Evolutionary conservation across 2,329 filamentous ascomycete genomes (phyloP).

Genomic region (Penicillium concentricum): DNA sequence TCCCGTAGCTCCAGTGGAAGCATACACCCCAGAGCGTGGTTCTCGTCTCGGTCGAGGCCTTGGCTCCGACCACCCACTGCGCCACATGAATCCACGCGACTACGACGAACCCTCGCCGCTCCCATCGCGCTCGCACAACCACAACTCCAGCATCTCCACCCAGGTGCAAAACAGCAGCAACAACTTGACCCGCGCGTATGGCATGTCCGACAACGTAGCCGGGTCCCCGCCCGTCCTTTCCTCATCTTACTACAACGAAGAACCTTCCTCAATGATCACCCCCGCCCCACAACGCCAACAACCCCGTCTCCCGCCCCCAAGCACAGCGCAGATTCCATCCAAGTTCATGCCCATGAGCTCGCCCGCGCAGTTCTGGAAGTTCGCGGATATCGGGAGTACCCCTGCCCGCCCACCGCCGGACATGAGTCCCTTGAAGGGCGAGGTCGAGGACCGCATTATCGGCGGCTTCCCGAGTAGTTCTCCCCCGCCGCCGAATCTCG

Average conservation of each 20-base stretch:
- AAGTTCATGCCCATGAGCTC: conserved; percentile 54
- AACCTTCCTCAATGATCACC: conserved; percentile 48
- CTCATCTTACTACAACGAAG: conserved; percentile 50
- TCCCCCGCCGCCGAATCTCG: conserved; percentile 47
- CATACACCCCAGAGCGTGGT: conserved; percentile 50
- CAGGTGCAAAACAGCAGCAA: conserved; percentile 23
- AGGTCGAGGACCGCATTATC: conserved; percentile 34
- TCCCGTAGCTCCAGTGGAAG: conserved; percentile 43
- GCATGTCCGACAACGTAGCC: conserved; percentile 41
- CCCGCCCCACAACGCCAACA: conserved; percentile 51
- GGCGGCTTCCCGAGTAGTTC: conserved; percentile 48
- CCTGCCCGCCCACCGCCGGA: conserved; percentile 45
- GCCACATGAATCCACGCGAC: conserved; percentile 34
- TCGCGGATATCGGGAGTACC: conserved; percentile 47
- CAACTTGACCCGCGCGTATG: conserved; percentile 36
- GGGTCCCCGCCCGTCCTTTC: conserved; percentile 49
- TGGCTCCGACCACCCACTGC: conserved; percentile 29
- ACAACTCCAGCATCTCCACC: conserved; percentile 21
- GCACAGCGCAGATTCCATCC: conserved; percentile 50
- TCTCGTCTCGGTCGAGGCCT: conserved; percentile 37
- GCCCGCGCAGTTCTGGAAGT: conserved; percentile 53
- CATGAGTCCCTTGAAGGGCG: conserved; percentile 49
- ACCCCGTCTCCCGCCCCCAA: conserved; percentile 48
- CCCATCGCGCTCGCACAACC: conserved; percentile 34
- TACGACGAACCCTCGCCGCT: conserved; percentile 46